Conservation (phyloP, 2,329 filamentous ascomycete species). For the Ilyonectria mors-panacis region DNA sequence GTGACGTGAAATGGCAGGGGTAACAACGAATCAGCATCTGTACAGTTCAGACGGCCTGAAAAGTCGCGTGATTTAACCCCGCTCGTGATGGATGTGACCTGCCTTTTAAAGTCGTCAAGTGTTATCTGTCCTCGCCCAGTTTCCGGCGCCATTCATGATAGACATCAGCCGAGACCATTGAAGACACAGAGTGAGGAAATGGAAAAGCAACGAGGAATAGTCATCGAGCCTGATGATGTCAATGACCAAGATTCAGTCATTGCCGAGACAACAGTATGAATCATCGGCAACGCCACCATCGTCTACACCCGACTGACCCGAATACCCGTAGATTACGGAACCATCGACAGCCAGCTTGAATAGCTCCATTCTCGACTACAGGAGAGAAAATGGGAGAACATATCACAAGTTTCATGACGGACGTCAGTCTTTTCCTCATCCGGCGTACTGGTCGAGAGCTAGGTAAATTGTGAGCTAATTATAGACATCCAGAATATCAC, state of each 20-base stretch:
- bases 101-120: neutral
- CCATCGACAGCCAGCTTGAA: constrained; percentile 21
- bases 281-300: neutral
- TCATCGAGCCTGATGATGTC: neutral
- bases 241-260: neutral
- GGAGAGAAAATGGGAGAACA: constrained; percentile 28
- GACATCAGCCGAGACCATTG: neutral
- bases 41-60: neutral
- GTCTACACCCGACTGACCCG: neutral
- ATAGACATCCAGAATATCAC: constrained; percentile 18
- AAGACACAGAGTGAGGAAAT: neutral
- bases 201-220: neutral
- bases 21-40: too few species aligned
- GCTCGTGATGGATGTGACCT: neutral
- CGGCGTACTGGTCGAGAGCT: neutral
- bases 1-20: too few species aligned
- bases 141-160: neutral
- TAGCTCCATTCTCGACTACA: constrained; percentile 23
- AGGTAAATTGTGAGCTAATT: neutral
- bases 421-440: constrained; percentile 4
- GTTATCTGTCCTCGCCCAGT: neutral
- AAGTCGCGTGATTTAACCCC: neutral
- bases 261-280: neutral
- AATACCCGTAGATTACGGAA: constrained; percentile 6
- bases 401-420: constrained; percentile 29